These are phyloP conservation scores for Xylariales sp. DNA, from an alignment of 2,329 filamentous ascomycete species.

Conservation along the genomic window DNA sequence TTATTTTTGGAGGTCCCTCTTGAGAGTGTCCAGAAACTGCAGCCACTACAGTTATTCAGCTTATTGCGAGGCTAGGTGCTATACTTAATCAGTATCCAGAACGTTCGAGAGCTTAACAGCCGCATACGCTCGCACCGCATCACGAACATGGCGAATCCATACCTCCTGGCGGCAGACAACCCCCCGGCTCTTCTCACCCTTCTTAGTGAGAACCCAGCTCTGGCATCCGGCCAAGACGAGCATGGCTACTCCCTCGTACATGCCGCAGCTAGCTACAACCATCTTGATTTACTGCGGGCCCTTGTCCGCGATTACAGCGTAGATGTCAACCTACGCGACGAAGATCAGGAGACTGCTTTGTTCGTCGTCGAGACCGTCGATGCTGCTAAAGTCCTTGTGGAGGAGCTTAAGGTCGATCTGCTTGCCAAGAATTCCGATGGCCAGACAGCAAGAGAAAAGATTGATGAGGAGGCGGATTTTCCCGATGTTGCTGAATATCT, in stretches of 20 bases:
- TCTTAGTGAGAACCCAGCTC: conserved; percentile 67
- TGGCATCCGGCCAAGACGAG: conserved; percentile 78
- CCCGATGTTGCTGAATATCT: conserved; percentile 74
- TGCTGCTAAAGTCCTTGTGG: conserved; percentile 73
- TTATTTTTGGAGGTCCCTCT: too few species aligned
- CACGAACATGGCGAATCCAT: conserved; percentile 57
- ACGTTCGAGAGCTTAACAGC: too few species aligned
- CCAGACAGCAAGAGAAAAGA: conserved; percentile 75
- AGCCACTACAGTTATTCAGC: too few species aligned
- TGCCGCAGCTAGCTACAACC: conserved; percentile 88
- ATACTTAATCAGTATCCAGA: too few species aligned
- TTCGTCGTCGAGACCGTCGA: conserved; percentile 84
- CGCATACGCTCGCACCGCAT: too few species aligned
- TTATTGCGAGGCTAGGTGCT: too few species aligned
- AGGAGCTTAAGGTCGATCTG: conserved; percentile 72
- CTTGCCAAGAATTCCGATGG: conserved; percentile 67
- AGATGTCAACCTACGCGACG: conserved; percentile 76
- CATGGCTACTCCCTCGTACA: conserved; percentile 94
- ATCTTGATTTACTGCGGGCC: conserved; percentile 71
- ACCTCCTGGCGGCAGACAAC: conserved; percentile 78
- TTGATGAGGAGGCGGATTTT: conserved; percentile 73
- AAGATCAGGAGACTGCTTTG: conserved; percentile 90
- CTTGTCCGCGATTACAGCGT: conserved; percentile 75
- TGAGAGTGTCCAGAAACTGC: too few species aligned
- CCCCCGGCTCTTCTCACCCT: conserved; percentile 68